Evolutionary conservation across 1,284 basidiomycete species (phyloP).

Genomic region (Ustilago shanxiensis): DNA sequence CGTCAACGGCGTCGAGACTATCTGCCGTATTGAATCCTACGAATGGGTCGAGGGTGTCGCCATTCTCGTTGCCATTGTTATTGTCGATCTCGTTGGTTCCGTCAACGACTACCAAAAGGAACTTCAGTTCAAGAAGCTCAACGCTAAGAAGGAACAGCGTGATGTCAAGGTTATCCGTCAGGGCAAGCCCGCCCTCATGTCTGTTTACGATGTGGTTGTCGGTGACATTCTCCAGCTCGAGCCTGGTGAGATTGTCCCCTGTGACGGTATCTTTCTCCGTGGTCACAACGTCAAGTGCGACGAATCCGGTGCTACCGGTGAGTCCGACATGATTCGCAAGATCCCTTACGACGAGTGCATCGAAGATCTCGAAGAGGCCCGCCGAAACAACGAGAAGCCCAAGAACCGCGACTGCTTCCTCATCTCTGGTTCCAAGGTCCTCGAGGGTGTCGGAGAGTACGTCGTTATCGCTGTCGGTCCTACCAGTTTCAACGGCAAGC

Average conservation of each 20-base stretch:
- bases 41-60: constrained; percentile 99
- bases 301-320: constrained; percentile 95
- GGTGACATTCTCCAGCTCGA: constrained; percentile 92
- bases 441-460: constrained; percentile 94
- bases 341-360: constrained; percentile 82
- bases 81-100: constrained; percentile 77
- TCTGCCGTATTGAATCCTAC: constrained; percentile 67
- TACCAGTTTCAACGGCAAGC: constrained; percentile 92
- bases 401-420: constrained; percentile 90
- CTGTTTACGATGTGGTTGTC: constrained; percentile 83
- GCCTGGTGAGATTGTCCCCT: constrained; percentile 94
- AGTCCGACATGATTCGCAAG: constrained; percentile 95
- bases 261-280: constrained; percentile 91
- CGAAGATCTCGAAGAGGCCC: constrained; percentile 71
- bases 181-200: constrained; percentile 87
- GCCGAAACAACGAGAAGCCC: constrained; percentile 65
- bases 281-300: constrained; percentile 97
- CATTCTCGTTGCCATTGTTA: constrained; percentile 86
- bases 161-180: constrained; percentile 90
- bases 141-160: constrained; percentile 95
- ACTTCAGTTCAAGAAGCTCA: constrained; percentile 89
- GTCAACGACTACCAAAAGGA: constrained; percentile 98
- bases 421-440: constrained; percentile 91
- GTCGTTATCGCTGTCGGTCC: constrained; percentile 91
- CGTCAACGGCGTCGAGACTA: constrained; percentile 63